Base-by-base conservation (phyloP, 768 basidiomycete genomes). In the Trametes coccinea region DNA sequence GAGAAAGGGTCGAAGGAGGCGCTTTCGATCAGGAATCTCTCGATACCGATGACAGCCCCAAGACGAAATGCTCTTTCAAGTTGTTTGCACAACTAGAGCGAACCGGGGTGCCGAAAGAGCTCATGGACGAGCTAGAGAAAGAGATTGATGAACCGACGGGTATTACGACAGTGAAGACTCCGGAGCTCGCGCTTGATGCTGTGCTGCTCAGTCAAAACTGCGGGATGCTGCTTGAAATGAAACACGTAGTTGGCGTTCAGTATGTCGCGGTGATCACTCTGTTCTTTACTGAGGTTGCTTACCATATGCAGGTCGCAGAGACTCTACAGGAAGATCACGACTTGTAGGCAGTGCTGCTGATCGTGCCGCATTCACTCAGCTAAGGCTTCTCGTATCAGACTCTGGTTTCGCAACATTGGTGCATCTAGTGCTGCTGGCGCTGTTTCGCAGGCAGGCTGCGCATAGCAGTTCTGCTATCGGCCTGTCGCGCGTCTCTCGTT, bases 131-230 rank as follows among this genome's bases (percentile, higher is more conserved):
- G 49, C 73, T 91, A 1, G 92, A 93, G 70, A 80, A 82, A 31
- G 92, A 93, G 69, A 78, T 88, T 10, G 84, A 88, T 61, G 81
- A 80, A 22, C 92, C 92, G 7, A 90, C 89, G 0, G 92, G 92
- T 2, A 79, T 85, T 60, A 78, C 81, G 70, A 90, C 88, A 0
- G 77, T 82, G 7, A 69, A 72, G 2, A 72, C 82, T 0, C 89
- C 89, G 2, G 82, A 80, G 37, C 71, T 91, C 55, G 76, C 76
- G 2, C 69, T 92, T 46, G 83, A 81, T 53, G 89, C 85, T 8
- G 75, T 95, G 6, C 70, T 93, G 0, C 69, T 95, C 49, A 95
- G 93, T 71, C 84, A 83, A 67, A 84, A 90, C 61, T 96, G 94
- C 69, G 94, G 91, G 3, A 73, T 93, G 41, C 72, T 93, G 41